A percentile compares a stretch with the other conserved stretches of the same genome.
phyloP scores from a whole-genome alignment of 495 filamentous ascomycete species.

The Penicillium paxilli region DNA sequence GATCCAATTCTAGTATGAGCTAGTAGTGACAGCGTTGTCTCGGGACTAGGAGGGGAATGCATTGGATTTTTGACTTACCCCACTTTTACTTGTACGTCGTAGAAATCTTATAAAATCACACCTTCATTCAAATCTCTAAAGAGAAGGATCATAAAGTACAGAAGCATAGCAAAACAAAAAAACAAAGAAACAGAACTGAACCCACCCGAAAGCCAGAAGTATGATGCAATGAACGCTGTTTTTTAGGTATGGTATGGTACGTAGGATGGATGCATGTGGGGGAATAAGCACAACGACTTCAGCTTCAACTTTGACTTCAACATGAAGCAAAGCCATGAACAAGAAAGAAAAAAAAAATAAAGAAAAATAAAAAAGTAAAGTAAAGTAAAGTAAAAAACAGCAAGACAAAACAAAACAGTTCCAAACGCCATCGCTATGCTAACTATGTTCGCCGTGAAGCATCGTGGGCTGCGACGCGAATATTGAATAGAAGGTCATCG shows the following conservation, averaged over 20 bases:
- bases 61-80: too few species aligned
- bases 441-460: constrained; percentile 50
- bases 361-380: constrained; percentile 14
- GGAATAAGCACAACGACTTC: constrained; percentile 21
- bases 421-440: constrained; percentile 53
- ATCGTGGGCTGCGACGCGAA: constrained; percentile 62
- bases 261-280: constrained; percentile 24
- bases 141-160: background rate
- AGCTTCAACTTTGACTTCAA: too few species aligned
- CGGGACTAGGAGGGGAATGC: too few species aligned
- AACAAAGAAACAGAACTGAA: background rate
- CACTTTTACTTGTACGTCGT: too few species aligned
- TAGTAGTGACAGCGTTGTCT: too few species aligned
- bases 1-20: too few species aligned
- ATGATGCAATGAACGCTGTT: constrained; percentile 16
- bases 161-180: background rate
- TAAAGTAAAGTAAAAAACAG: constrained; percentile 13
- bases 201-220: constrained; percentile 1
- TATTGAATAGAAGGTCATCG: constrained; percentile 68
- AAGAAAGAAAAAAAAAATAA: constrained; percentile 6
- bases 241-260: constrained; percentile 9
- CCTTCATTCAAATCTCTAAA: too few species aligned
- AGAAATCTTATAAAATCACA: too few species aligned
- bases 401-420: too few species aligned
- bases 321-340: too few species aligned